These are phyloP conservation scores for Starmerella vaccinii DNA, from an alignment of 805 yeast genomes.

Conservation along the genomic window DNA sequence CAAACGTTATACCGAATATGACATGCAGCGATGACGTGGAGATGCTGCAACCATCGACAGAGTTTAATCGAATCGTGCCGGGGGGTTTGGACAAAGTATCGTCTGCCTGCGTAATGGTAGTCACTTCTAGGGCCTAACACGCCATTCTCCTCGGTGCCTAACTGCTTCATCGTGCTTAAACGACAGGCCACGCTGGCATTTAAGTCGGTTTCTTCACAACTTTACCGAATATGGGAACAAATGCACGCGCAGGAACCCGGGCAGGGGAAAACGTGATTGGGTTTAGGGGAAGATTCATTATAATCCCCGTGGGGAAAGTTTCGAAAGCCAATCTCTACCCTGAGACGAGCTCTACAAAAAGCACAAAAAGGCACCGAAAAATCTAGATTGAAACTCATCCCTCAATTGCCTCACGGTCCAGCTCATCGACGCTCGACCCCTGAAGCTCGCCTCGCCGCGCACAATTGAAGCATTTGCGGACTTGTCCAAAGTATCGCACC, in stretches of 20 bases:
- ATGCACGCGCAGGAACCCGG: not conserved
- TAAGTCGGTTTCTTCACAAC: not conserved
- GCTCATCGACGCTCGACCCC: not conserved
- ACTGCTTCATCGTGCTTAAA: not conserved
- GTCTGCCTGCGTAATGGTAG: not conserved
- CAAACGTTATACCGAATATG: not conserved
- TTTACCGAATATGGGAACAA: constrained; percentile 4
- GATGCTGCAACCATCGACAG: constrained; percentile 6
- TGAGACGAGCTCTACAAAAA: not conserved
- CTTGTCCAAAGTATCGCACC: not conserved
- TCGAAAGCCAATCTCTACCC: constrained; percentile 5
- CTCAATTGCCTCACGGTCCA: not conserved
- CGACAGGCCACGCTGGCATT: not conserved
- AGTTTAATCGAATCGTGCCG: constrained; percentile 4
- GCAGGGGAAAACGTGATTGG: not conserved
- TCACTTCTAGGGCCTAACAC: not conserved
- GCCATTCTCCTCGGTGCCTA: not conserved
- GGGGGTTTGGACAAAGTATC: not conserved
- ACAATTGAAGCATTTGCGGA: not conserved
- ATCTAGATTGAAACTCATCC: constrained; percentile 3
- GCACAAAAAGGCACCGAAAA: not conserved
- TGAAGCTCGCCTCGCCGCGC: not conserved
- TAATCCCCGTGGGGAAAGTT: not conserved
- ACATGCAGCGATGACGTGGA: not conserved
- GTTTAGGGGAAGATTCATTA: not conserved